Evolutionary conservation across 805 yeast genomes (phyloP).

Genomic region (Maudiozyma bulderi): DNA sequence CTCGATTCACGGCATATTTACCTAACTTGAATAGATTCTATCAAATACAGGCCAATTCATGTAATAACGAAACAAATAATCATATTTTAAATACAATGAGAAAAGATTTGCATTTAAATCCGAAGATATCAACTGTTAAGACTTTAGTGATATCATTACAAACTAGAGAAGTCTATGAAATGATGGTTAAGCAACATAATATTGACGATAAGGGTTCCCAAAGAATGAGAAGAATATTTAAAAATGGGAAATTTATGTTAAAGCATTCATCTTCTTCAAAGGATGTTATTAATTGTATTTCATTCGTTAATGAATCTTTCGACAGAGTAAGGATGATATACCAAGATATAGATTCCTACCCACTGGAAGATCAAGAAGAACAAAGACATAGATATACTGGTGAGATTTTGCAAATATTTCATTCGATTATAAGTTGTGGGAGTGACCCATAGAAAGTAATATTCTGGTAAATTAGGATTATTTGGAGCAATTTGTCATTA

Average conservation of each 20-base stretch:
- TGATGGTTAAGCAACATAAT: conserved; percentile 19
- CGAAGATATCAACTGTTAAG: conserved; percentile 7
- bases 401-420: conserved; percentile 9
- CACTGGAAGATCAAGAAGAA: neutral
- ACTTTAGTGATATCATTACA: conserved; percentile 30
- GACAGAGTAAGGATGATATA: conserved; percentile 17
- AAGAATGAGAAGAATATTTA: conserved; percentile 21
- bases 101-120: conserved; percentile 33
- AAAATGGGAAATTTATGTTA: conserved; percentile 11
- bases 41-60: conserved; percentile 45
- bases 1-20: conserved; percentile 21
- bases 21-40: conserved; percentile 28
- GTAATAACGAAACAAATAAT: conserved; percentile 39
- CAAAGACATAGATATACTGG: conserved; percentile 2
- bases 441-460: neutral
- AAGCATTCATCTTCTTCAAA: conserved; percentile 14
- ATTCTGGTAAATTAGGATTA: neutral
- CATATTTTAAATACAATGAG: conserved; percentile 44
- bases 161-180: conserved; percentile 31
- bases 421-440: conserved; percentile 9
- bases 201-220: conserved; percentile 8
- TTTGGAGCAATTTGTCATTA: neutral
- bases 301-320: conserved; percentile 14
- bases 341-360: conserved; percentile 7
- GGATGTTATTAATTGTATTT: conserved; percentile 16